Percentiles rank a stretch among this genome's conserved stretches.
Evolutionary conservation across 129 eudicot species (phyloP).

Genomic region (Arctium minus): DNA sequence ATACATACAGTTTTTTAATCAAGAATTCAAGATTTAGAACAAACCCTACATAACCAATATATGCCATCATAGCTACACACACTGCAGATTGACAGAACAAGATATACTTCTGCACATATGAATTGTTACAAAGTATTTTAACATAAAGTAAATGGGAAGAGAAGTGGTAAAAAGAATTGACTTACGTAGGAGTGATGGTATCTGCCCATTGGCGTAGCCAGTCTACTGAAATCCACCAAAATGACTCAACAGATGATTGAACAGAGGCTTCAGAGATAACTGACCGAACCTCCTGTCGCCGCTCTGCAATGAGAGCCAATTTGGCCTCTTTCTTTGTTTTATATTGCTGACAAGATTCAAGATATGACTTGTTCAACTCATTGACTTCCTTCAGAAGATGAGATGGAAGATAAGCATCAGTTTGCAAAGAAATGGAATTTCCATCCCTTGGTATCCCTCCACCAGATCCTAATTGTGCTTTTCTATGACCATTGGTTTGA

Average conservation of each 20-base stretch:
- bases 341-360: constrained; percentile 62
- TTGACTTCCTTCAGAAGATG: constrained; percentile 69
- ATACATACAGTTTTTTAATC: neutral
- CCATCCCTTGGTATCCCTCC: constrained; percentile 25
- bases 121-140: no score
- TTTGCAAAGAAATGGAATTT: constrained; percentile 1
- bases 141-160: no score
- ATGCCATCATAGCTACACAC: neutral
- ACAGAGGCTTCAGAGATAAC: constrained; percentile 84
- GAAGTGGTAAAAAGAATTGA: neutral
- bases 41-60: neutral
- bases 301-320: constrained; percentile 51
- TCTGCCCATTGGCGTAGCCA: constrained; percentile 99
- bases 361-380: constrained; percentile 45
- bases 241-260: constrained; percentile 51
- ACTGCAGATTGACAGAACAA: no score
- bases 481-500: constrained; percentile 33
- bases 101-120: no score
- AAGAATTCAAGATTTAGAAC: neutral
- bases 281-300: constrained; percentile 84
- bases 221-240: constrained; percentile 81
- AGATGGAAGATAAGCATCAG: constrained; percentile 52
- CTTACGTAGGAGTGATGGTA: constrained; percentile 56
- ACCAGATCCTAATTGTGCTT: constrained; percentile 20
- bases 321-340: constrained; percentile 55